Conservation (phyloP, 2,329 filamentous ascomycete genomes). For the Lithohypha guttulata region DNA sequence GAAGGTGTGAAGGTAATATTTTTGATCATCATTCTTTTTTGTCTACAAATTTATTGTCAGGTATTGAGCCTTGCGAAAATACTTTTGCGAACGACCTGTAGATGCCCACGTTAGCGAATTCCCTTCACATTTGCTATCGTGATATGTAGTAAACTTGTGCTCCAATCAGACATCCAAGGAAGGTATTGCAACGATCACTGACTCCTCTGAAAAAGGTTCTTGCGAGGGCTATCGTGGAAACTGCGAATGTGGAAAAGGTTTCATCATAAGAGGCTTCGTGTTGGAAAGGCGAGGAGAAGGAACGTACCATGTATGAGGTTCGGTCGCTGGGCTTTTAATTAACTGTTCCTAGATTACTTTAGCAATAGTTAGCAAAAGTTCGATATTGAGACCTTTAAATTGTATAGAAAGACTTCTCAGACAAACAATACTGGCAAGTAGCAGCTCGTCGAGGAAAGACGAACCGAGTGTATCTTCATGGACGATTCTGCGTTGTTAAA, state of each 20-base stretch:
- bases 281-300: not conserved
- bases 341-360: conserved; percentile 5
- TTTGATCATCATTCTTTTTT: no score
- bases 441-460: conserved; percentile 52
- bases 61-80: no score
- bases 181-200: conserved; percentile 38
- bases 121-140: no score
- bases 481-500: conserved; percentile 58
- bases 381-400: no score
- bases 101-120: no score
- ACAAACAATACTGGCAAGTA: conserved; percentile 63
- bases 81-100: no score
- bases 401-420: conserved; percentile 44
- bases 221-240: conserved; percentile 48
- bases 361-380: no score
- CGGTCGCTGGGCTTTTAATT: not conserved
- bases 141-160: no score
- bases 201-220: conserved; percentile 37
- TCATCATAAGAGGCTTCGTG: conserved; percentile 35
- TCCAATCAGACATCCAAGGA: conserved; percentile 44
- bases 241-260: conserved; percentile 50
- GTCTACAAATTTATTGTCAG: no score
- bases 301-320: no score
- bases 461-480: conserved; percentile 54
- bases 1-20: no score